Conservation (phyloP, 129 eudicot species). For the Artemisia annua region DNA sequence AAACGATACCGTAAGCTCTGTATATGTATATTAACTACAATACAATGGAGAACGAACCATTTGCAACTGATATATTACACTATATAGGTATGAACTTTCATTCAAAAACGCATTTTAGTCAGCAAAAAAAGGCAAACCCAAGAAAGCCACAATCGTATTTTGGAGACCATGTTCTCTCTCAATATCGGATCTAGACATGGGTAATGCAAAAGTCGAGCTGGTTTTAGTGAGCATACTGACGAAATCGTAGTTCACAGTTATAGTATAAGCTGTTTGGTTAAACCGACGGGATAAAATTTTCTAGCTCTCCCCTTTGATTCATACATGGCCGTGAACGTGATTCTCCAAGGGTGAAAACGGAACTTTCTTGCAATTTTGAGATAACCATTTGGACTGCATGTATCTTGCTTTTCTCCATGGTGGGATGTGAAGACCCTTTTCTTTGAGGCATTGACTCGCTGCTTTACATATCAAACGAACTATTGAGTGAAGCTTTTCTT, state of each 20-base stretch:
- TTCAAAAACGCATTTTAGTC: background rate
- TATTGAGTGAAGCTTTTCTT: background rate
- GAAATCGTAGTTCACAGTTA: no score
- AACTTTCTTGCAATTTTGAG: slow-evolving; percentile 6
- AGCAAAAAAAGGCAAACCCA: background rate
- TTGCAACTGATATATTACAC: background rate
- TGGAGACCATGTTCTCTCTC: background rate
- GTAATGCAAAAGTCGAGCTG: no score
- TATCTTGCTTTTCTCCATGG: slow-evolving; percentile 7
- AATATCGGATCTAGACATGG: background rate
- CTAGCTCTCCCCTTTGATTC: no score
- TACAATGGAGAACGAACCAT: no score
- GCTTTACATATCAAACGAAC: background rate
- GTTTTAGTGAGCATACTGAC: no score
- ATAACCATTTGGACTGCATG: slow-evolving; percentile 7
- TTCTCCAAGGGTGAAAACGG: slow-evolving; percentile 8
- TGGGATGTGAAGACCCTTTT: slow-evolving; percentile 1
- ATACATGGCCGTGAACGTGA: background rate
- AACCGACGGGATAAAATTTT: no score
- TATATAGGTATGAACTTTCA: background rate
- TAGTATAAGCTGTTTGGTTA: no score
- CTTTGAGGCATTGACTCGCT: slow-evolving; percentile 1
- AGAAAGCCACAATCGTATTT: background rate
- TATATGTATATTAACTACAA: no score
- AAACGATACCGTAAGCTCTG: no score